These are phyloP conservation scores for Ogataea degrootiae DNA, from an alignment of 805 yeast species.

Conservation along the genomic window DNA sequence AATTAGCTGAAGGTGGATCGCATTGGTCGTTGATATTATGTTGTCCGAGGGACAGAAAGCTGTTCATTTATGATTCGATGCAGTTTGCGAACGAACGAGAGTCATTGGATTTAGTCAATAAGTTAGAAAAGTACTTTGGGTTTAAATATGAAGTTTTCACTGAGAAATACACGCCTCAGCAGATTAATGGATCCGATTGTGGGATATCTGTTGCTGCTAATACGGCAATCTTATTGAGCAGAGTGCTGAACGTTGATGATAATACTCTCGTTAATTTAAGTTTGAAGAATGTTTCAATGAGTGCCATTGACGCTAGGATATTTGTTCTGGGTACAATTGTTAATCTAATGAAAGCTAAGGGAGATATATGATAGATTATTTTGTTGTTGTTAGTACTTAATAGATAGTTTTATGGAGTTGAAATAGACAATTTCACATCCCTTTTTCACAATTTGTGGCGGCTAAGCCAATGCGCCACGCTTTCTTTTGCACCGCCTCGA, in stretches of 20 bases:
- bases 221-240: conserved; percentile 31
- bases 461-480: too few relatives aligned
- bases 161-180: conserved; percentile 46
- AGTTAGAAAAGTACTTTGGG: conserved; percentile 27
- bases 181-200: conserved; percentile 62
- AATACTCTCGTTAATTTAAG: conserved; percentile 34
- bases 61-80: conserved; percentile 60
- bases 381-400: too few relatives aligned
- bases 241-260: conserved; percentile 28
- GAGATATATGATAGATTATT: background rate
- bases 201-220: conserved; percentile 44
- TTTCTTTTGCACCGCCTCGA: too few relatives aligned
- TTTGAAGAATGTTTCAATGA: conserved; percentile 36
- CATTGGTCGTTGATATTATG: conserved; percentile 72
- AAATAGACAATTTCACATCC: too few relatives aligned
- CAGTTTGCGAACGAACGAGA: conserved; percentile 36
- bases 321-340: conserved; percentile 35
- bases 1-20: conserved; percentile 58
- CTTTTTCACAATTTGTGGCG: too few relatives aligned
- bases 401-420: too few relatives aligned
- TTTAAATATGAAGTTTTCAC: conserved; percentile 15
- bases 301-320: conserved; percentile 45
- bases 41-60: conserved; percentile 40
- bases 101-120: conserved; percentile 28
- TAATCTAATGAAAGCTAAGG: conserved; percentile 21